Conservation (phyloP, 371 early-diverging fungal genomes). For the Lichtheimia ornata region DNA sequence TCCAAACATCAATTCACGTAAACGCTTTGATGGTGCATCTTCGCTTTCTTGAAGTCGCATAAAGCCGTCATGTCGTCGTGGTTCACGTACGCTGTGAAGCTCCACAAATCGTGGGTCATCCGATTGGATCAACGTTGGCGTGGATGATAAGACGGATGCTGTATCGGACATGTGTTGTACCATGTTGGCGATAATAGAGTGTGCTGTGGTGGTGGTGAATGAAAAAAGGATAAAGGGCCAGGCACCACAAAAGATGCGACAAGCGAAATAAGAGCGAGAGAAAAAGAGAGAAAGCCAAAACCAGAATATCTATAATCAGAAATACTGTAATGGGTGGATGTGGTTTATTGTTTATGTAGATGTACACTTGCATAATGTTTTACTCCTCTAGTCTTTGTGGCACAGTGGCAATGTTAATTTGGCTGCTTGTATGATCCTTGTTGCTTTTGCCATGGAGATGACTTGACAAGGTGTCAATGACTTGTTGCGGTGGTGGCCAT, state of each 20-base stretch:
- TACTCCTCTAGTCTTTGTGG: too few relatives aligned
- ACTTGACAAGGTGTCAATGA: conserved; percentile 15
- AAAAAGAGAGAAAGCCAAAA: background rate
- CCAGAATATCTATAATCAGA: too few relatives aligned
- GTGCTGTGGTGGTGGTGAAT: background rate
- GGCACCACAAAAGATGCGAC: background rate
- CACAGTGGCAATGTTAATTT: too few relatives aligned
- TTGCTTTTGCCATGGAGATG: too few relatives aligned
- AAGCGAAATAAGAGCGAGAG: conserved; percentile 9
- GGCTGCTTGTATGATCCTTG: too few relatives aligned
- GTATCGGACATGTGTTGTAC: conserved; percentile 1
- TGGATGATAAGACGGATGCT: conserved; percentile 7
- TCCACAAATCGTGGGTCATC: background rate
- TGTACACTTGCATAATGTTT: too few relatives aligned
- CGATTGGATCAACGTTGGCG: conserved; percentile 5
- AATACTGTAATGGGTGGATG: too few relatives aligned
- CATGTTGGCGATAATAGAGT: background rate
- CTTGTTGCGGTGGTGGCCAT: conserved; percentile 15
- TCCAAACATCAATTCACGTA: conserved; percentile 15
- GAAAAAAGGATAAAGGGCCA: background rate
- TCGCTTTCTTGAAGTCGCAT: conserved; percentile 10
- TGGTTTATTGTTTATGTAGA: too few relatives aligned
- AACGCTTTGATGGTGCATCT: background rate
- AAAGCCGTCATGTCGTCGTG: conserved; percentile 8
- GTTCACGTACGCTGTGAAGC: background rate